Conservation (phyloP, 2,329 filamentous ascomycete species). For the Chrysoporthe puriensis region DNA sequence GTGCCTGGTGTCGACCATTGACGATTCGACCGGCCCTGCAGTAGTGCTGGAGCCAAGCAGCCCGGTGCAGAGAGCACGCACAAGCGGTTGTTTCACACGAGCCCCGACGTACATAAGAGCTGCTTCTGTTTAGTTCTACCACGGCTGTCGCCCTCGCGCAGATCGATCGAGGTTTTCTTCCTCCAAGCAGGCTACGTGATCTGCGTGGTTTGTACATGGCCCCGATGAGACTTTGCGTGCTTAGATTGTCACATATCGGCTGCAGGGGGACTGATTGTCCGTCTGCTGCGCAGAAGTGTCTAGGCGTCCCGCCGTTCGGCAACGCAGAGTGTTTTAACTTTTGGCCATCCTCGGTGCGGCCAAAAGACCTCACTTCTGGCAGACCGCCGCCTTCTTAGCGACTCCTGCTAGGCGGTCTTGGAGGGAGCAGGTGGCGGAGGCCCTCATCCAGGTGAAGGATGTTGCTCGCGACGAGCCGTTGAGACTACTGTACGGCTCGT, state of each 20-base stretch:
- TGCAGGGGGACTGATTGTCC: background rate
- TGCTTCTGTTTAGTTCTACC: constrained; percentile 10
- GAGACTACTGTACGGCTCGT: constrained; percentile 17
- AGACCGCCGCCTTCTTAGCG: constrained; percentile 6
- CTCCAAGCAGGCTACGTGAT: background rate
- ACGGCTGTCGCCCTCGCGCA: background rate
- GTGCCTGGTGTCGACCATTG: constrained; percentile 11
- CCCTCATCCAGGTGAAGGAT: constrained; percentile 5
- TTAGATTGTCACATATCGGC: background rate
- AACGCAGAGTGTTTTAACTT: background rate
- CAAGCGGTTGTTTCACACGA: constrained; percentile 21
- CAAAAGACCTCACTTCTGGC: background rate
- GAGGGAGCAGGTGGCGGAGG: background rate
- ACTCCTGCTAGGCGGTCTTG: background rate
- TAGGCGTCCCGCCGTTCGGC: background rate
- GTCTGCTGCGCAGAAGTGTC: constrained; percentile 7
- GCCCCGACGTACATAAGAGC: background rate
- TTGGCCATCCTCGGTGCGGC: background rate
- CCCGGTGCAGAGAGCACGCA: constrained; percentile 18
- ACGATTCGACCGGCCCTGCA: constrained; percentile 24
- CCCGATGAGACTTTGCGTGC: background rate
- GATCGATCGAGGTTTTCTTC: background rate
- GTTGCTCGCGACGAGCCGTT: constrained; percentile 18
- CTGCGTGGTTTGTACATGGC: background rate
- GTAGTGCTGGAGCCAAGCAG: constrained; percentile 25